Evolutionary conservation across 2,329 filamentous ascomycete species (phyloP).

Genomic region (Ceratocystis variospora): DNA sequence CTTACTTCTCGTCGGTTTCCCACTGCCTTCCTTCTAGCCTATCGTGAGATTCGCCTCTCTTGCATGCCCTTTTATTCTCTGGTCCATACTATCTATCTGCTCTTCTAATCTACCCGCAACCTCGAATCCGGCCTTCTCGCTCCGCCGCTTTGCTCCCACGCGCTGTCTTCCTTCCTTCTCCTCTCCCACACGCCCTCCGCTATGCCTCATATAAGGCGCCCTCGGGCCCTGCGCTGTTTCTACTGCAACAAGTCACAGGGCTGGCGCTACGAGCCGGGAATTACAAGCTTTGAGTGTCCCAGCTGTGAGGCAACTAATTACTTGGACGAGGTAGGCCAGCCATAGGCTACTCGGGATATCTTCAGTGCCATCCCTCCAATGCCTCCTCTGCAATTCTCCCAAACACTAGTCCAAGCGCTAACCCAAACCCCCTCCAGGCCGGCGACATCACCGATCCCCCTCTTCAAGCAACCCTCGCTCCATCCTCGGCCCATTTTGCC

Average conservation of each 20-base stretch:
- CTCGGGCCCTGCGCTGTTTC: conserved; percentile 53
- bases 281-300: conserved; percentile 57
- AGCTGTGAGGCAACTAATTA: conserved; percentile 79
- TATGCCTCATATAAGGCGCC: conserved; percentile 33
- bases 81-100: background rate
- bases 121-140: background rate
- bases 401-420: background rate
- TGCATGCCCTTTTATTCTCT: background rate
- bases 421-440: conserved; percentile 37
- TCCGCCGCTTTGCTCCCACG: background rate
- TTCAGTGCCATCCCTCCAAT: background rate
- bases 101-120: background rate
- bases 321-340: conserved; percentile 58
- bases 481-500: conserved; percentile 21
- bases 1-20: background rate
- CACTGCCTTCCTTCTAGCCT: background rate
- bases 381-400: background rate
- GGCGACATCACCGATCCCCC: conserved; percentile 86
- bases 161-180: background rate
- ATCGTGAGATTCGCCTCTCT: background rate
- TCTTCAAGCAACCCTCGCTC: conserved; percentile 38
- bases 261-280: conserved; percentile 41
- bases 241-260: conserved; percentile 63
- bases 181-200: background rate
- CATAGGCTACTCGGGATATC: background rate